Evolutionary conservation across 176 grass and related monocot species (phyloP), one percentile per base, ranked within the genome.

Genomic region (Bolboschoenus planiculmis): DNA sequence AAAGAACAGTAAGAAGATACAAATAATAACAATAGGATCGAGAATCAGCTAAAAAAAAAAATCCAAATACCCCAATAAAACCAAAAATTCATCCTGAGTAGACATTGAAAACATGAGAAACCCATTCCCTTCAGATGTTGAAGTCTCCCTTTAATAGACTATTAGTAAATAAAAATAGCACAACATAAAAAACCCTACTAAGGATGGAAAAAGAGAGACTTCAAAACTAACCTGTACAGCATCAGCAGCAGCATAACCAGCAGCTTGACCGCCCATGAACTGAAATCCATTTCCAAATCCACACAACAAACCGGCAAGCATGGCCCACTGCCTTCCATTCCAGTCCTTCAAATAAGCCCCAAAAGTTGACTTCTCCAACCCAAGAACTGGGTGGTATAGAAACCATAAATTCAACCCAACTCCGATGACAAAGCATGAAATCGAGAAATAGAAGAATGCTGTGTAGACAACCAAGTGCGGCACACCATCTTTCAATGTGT

Each of bases 391-490:
- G 21, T 83, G 80, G 89, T 95, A 99, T 33, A 99, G 87, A 81
- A 99, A 99, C 35, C 92, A 72, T 13, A 99, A 64, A 88, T 99
- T 99, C 23, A 99, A 72, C 0, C 91, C 91, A 7, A 95, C 71
- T 58, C 96, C 96, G 0, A 95, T 15, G 21, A 89, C 63, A 10
- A 95, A 99, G 58, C 96, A 99, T 0, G 96, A 93, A 10, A 95
- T 81, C 59, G 96, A 99, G 90, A 99, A 99, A 84, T 99, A 99
- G 87, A 99, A 95, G 89, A 99, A 99, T 56, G 92, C 96, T 0
- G 96, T 99, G 87, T 99, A 99, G 43, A 99, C 89, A 74, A 95
- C 92, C 51, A 99, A 62, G 78, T 99, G 92, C 0, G 90, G 91
- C 20, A 95, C 92, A 10, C 96, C 86, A 1, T 91, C 64, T 68